Conservation (phyloP, 176 grass and related monocot genomes). For the Cocos nucifera region DNA sequence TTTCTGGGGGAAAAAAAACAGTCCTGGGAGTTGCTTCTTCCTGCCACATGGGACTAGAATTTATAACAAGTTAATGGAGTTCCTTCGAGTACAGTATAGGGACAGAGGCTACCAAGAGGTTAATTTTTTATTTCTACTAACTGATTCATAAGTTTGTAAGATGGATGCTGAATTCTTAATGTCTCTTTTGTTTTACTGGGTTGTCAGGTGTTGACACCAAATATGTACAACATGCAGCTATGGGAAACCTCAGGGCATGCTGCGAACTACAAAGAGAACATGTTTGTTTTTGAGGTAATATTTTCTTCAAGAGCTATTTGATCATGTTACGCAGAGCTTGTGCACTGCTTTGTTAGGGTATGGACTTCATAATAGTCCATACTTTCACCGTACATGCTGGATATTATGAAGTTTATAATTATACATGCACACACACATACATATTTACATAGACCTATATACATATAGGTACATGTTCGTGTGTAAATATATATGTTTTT, state of each 20-base stretch:
- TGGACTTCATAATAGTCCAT: too few species aligned
- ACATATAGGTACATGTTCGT: too few species aligned
- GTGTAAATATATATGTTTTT: too few species aligned
- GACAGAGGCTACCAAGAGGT: slow-evolving; percentile 96
- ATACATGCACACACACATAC: too few species aligned
- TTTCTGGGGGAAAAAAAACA: slow-evolving; percentile 7
- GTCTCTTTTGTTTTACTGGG: not conserved
- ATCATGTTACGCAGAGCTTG: too few species aligned
- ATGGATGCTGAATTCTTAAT: slow-evolving; percentile 2
- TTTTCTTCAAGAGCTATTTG: not conserved
- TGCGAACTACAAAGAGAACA: slow-evolving; percentile 97
- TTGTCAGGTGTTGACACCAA: slow-evolving; percentile 70
- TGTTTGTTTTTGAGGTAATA: slow-evolving; percentile 94
- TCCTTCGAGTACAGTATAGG: slow-evolving; percentile 61
- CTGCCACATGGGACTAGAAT: slow-evolving; percentile 86
- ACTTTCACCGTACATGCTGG: too few species aligned
- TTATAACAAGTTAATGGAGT: slow-evolving; percentile 98
- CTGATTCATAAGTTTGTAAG: too few species aligned
- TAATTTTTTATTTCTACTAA: slow-evolving; percentile 5
- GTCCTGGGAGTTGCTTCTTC: slow-evolving; percentile 97
- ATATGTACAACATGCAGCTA: slow-evolving; percentile 99
- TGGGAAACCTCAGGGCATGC: slow-evolving; percentile 99
- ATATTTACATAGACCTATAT: too few species aligned
- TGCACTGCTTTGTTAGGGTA: too few species aligned
- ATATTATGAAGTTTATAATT: too few species aligned